A percentile compares a stretch with the other conserved stretches of the same genome.
Conservation (phyloP, 176 grass and related monocot genomes). For the Bolboschoenus planiculmis region DNA sequence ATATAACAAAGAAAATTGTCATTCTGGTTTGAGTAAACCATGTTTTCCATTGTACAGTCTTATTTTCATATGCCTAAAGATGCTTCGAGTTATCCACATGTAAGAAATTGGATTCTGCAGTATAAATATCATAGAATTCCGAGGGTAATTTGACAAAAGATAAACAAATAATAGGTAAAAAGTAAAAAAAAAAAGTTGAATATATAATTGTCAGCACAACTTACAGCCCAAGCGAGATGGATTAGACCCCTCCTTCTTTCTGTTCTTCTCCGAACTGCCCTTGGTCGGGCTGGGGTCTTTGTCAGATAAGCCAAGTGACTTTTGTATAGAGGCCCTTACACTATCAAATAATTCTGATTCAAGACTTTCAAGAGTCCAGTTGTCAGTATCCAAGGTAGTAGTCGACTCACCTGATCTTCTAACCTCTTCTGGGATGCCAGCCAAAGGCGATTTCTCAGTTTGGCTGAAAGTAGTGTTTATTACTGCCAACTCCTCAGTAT, state of each 20-base stretch:
- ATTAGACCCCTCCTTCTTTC: slow-evolving; percentile 11
- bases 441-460: slow-evolving; percentile 30
- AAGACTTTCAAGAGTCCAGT: slow-evolving; percentile 49
- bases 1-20: neutral
- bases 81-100: neutral
- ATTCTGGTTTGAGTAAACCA: neutral
- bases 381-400: slow-evolving; percentile 47
- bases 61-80: neutral
- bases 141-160: neutral
- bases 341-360: slow-evolving; percentile 74
- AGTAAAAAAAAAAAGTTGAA: neutral
- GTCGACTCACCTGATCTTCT: slow-evolving; percentile 55
- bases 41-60: neutral
- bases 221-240: slow-evolving; percentile 29
- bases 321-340: slow-evolving; percentile 71
- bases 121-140: neutral
- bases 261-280: slow-evolving; percentile 10
- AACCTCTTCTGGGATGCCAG: slow-evolving; percentile 59
- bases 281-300: slow-evolving; percentile 23
- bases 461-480: slow-evolving; percentile 61
- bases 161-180: neutral
- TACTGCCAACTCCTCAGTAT: slow-evolving; percentile 59
- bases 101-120: neutral
- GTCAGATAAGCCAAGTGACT: slow-evolving; percentile 39
- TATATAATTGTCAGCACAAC: slow-evolving; percentile 10